Percentiles rank a stretch among this genome's conserved stretches.
phyloP scores from a whole-genome alignment of 2,329 filamentous ascomycete species.

The Aspergillus novoparasiticus region DNA sequence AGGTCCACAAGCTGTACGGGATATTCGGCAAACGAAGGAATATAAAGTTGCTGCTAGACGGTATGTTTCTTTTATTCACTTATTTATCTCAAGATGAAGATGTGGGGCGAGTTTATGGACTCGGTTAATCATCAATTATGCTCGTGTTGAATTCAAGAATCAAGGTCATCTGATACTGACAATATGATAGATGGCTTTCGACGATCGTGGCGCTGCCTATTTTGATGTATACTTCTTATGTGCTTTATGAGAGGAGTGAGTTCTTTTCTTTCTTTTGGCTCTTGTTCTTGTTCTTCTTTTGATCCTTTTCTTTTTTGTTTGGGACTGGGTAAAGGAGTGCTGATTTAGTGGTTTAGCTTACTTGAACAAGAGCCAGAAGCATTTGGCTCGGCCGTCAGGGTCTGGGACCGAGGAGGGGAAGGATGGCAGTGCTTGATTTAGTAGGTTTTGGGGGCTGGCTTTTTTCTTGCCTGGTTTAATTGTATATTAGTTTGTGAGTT shows the following conservation, averaged over 20 bases:
- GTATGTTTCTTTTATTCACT: conserved; percentile 24
- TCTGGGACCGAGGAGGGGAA: background rate
- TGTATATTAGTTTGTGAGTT: conserved; percentile 3
- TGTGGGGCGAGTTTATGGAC: background rate
- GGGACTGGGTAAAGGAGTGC: background rate
- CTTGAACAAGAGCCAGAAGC: conserved; percentile 26
- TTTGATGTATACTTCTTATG: conserved; percentile 35
- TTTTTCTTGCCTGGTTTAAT: background rate
- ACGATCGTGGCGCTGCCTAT: conserved; percentile 37
- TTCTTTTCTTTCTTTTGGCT: conserved; percentile 5
- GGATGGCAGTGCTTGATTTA: background rate
- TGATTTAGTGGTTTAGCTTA: conserved; percentile 23
- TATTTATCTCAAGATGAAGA: background rate
- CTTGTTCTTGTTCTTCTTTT: background rate
- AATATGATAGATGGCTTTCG: conserved; percentile 30
- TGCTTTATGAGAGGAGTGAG: conserved; percentile 37
- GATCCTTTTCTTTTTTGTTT: background rate
- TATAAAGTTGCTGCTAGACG: conserved; percentile 43
- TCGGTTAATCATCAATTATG: no score
- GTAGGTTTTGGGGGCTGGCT: background rate
- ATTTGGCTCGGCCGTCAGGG: conserved; percentile 2
- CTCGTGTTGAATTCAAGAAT: no score
- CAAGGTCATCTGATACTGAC: background rate
- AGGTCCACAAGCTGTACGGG: conserved; percentile 15
- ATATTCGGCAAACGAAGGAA: conserved; percentile 45